These are phyloP conservation scores for Fusarium sp. DNA, from an alignment of 2,329 filamentous ascomycete species.

Conservation along the genomic window DNA sequence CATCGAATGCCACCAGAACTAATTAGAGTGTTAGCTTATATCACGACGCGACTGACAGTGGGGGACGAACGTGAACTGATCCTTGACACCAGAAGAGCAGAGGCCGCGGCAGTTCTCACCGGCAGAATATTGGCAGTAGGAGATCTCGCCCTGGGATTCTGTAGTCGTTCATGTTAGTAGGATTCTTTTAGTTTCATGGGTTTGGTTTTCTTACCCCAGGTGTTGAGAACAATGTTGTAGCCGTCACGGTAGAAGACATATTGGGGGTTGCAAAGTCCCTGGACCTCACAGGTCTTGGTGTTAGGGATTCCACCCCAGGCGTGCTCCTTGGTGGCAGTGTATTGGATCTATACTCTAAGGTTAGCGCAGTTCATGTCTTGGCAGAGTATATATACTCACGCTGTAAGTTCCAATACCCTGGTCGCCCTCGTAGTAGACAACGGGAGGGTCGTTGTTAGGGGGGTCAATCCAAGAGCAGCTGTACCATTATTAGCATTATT, in stretches of 20 bases:
- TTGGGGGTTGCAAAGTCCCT: slow-evolving; percentile 14
- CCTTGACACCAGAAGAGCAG: slow-evolving; percentile 4
- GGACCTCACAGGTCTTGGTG: not conserved
- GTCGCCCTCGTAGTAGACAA: slow-evolving; percentile 10
- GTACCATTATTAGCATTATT: not conserved
- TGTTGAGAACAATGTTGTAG: slow-evolving; percentile 11
- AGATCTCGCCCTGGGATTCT: slow-evolving; percentile 4
- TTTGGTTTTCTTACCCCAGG: slow-evolving; percentile 3
- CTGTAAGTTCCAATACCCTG: slow-evolving; percentile 13
- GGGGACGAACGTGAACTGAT: not conserved
- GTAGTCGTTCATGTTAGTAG: not conserved
- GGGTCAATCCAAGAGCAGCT: slow-evolving; percentile 15
- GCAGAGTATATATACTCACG: not conserved
- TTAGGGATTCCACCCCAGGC: not conserved
- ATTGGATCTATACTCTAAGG: not conserved
- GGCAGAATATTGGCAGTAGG: slow-evolving; percentile 1
- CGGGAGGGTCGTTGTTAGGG: not conserved
- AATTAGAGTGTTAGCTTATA: not conserved
- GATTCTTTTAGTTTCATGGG: not conserved
- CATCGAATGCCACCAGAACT: not conserved
- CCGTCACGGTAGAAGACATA: slow-evolving; percentile 9
- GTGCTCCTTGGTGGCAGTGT: slow-evolving; percentile 14
- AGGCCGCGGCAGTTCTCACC: slow-evolving; percentile 8
- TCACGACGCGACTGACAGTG: too few relatives aligned
- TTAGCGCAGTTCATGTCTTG: not conserved